phyloP scores from a whole-genome alignment of 495 filamentous ascomycete species.

The Xylaria telfairii region DNA sequence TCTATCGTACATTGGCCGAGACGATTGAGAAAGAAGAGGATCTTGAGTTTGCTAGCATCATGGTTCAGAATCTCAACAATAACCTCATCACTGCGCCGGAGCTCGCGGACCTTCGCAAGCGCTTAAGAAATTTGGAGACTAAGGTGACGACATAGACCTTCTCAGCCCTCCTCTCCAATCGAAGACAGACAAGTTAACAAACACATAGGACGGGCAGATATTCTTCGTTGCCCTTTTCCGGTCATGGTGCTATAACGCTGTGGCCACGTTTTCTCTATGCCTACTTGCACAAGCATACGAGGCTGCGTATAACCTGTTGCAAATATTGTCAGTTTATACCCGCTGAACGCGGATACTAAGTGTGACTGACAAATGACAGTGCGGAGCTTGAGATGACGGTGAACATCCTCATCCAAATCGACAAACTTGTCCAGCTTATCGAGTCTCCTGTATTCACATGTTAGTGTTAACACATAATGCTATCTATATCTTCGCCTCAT shows the following conservation, averaged over 20 bases:
- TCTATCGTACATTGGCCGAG: slow-evolving; percentile 94
- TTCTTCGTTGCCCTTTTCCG: slow-evolving; percentile 95
- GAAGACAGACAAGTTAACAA: slow-evolving; percentile 8
- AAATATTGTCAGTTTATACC: slow-evolving; percentile 77
- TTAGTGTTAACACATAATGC: slow-evolving; percentile 44
- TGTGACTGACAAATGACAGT: slow-evolving; percentile 54
- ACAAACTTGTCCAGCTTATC: slow-evolving; percentile 96
- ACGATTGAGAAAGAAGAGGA: slow-evolving; percentile 99
- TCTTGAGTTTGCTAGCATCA: slow-evolving; percentile 97
- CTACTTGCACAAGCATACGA: slow-evolving; percentile 97
- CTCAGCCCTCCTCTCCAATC: slow-evolving; percentile 7
- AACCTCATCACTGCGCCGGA: slow-evolving; percentile 98
- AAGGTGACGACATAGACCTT: slow-evolving; percentile 55
- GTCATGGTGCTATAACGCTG: slow-evolving; percentile 98
- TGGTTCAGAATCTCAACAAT: slow-evolving; percentile 99
- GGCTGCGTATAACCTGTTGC: slow-evolving; percentile 94
- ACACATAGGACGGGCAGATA: slow-evolving; percentile 79
- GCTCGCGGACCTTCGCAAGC: slow-evolving; percentile 85
- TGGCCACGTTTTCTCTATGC: slow-evolving; percentile 95
- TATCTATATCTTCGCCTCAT: slow-evolving; percentile 7
- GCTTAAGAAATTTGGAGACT: slow-evolving; percentile 87
- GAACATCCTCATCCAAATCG: slow-evolving; percentile 97
- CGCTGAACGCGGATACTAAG: neutral
- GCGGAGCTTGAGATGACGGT: slow-evolving; percentile 99
- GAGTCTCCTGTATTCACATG: slow-evolving; percentile 99